Conservation (phyloP, 2,329 filamentous ascomycete species). For the Ophiocordyceps polyrhachis-furcata region DNA sequence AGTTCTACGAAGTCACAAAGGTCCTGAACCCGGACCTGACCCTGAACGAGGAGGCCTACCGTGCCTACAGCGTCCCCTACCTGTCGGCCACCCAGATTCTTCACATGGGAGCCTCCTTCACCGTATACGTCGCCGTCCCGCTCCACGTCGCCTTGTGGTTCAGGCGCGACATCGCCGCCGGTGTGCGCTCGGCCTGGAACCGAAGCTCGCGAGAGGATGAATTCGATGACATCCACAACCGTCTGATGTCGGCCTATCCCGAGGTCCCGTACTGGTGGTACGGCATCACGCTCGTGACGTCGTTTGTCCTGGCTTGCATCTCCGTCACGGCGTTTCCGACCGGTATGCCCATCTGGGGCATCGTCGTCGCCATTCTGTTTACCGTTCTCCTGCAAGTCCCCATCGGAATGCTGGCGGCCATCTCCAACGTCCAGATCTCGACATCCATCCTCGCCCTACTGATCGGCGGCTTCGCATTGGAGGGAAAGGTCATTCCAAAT, state of each 20-base stretch:
- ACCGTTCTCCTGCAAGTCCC: conserved; percentile 33
- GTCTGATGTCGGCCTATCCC: conserved; percentile 13
- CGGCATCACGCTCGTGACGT: conserved; percentile 23
- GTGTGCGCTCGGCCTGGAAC: conserved; percentile 9
- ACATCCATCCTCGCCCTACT: conserved; percentile 49
- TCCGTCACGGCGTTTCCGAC: conserved; percentile 27
- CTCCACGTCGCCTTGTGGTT: conserved; percentile 14
- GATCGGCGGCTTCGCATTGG: conserved; percentile 47
- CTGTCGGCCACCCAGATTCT: conserved; percentile 24
- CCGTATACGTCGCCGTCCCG: conserved; percentile 11
- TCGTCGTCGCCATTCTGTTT: conserved; percentile 29
- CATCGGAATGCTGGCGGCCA: conserved; percentile 35
- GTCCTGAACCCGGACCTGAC: conserved; percentile 30
- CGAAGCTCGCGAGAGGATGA: conserved; percentile 17
- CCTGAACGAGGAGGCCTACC: conserved; percentile 32
- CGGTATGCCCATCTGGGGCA: conserved; percentile 30
- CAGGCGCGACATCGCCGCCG: conserved; percentile 11
- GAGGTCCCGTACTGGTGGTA: conserved; percentile 38
- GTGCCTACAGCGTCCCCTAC: conserved; percentile 31
- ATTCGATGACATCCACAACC: conserved; percentile 15
- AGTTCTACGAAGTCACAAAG: conserved; percentile 28
- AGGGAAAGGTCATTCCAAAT: conserved; percentile 44
- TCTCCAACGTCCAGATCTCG: conserved; percentile 37
- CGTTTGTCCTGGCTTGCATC: conserved; percentile 21
- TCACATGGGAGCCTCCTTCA: conserved; percentile 13